A percentile compares a stretch with the other conserved stretches of the same genome.
Conservation (phyloP, 129 eudicot genomes). For the Arctium minus region DNA sequence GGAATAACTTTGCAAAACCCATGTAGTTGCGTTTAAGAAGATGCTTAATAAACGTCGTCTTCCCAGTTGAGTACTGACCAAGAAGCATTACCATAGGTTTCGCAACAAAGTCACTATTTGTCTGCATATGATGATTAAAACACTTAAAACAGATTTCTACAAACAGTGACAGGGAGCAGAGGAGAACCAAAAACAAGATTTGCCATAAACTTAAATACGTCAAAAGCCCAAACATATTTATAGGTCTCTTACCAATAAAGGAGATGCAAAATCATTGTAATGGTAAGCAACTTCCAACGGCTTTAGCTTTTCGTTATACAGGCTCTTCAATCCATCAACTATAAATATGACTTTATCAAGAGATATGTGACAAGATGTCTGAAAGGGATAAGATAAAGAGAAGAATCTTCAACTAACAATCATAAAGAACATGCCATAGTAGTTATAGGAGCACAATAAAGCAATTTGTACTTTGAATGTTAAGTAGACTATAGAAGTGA, state of each 20-base stretch:
- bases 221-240: not conserved
- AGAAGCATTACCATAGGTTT: slow-evolving; percentile 96
- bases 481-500: not conserved
- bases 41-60: slow-evolving; percentile 90
- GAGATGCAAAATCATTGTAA: slow-evolving; percentile 80
- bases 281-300: slow-evolving; percentile 86
- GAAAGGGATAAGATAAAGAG: not conserved
- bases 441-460: not conserved
- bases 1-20: no score
- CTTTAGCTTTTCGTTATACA: slow-evolving; percentile 79
- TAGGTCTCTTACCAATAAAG: slow-evolving; percentile 60
- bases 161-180: not conserved
- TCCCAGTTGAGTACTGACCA: slow-evolving; percentile 98
- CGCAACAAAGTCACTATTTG: slow-evolving; percentile 78
- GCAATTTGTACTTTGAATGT: not conserved
- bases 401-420: slow-evolving; percentile 2
- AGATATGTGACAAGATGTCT: slow-evolving; percentile 33
- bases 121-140: slow-evolving; percentile 37
- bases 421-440: not conserved
- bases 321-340: slow-evolving; percentile 79
- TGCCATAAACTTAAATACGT: not conserved
- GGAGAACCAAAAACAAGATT: not conserved
- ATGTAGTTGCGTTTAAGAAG: slow-evolving; percentile 59
- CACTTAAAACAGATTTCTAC: not conserved
- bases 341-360: slow-evolving; percentile 71